These are phyloP conservation scores for Erythrophleum fordii DNA, from an alignment of 306 rosid genomes.

Conservation along the genomic window DNA sequence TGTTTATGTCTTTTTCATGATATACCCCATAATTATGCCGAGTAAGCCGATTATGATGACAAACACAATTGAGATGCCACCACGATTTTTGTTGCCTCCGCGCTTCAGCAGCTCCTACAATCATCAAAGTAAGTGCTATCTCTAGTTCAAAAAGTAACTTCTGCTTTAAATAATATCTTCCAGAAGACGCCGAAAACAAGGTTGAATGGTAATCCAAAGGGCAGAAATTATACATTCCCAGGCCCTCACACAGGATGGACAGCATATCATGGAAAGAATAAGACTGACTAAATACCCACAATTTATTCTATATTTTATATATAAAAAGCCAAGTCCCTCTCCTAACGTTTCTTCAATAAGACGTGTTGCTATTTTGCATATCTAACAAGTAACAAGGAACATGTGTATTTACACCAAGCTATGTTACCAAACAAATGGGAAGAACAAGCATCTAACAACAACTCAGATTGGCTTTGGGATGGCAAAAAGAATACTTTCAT, in stretches of 20 bases:
- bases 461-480: neutral
- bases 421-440: slow-evolving; percentile 10
- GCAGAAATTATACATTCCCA: slow-evolving; percentile 9
- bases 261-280: slow-evolving; percentile 17
- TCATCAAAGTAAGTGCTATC: slow-evolving; percentile 12
- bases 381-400: neutral
- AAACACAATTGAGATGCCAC: slow-evolving; percentile 68
- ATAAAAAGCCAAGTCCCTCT: neutral
- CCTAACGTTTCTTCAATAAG: neutral
- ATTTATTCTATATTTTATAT: neutral
- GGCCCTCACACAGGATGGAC: neutral
- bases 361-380: neutral
- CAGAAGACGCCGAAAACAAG: slow-evolving; percentile 13
- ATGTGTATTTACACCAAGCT: neutral
- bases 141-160: neutral
- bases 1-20: slow-evolving; percentile 66
- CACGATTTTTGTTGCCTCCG: slow-evolving; percentile 61
- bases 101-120: slow-evolving; percentile 83
- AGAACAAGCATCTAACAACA: neutral
- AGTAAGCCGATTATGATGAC: slow-evolving; percentile 67
- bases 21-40: slow-evolving; percentile 75
- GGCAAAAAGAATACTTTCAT: neutral
- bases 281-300: neutral
- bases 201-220: neutral
- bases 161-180: neutral